Evolutionary conservation across 2,329 filamentous ascomycete genomes (phyloP), one percentile per base, ranked within the genome.

Genomic region (Epichloe sylvatica): DNA sequence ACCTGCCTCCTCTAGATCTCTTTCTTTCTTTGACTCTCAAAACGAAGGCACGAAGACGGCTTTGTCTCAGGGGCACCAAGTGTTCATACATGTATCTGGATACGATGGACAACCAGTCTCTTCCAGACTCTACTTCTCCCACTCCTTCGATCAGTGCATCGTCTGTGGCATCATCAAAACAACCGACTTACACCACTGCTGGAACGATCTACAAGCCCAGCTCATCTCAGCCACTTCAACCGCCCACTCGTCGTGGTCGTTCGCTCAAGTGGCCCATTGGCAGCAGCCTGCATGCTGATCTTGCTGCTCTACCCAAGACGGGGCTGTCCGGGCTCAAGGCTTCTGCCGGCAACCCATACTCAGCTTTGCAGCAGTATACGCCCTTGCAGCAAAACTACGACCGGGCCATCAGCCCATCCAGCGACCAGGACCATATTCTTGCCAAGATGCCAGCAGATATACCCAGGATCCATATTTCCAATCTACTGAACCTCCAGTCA

Each of bases 381-480:
- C 74, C 74, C 21, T 62, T 78, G 30, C 74, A 76, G 57, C 73
- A 78, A 54, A 77, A 77, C 55, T 70, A 70, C 56, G 73, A 77
- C 51, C 71, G 74, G 48, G 73, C 74, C 23, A 56, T 72, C 43
- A 75, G 67, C 49, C 74, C 72, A 2, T 45, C 56, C 35, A 53
- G 49, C 38, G 56, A 62, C 13, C 38, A 49, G 5, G 62, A 63
- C 13, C 57, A 64, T 44, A 41, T 54, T 38, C 49, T 53, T 21
- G 42, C 55, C 49, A 58, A 52, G 21, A 62, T 63, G 60, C 55
- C 62, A 25, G 50, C 57, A 8, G 54, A 57, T 19, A 46, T 58
- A 15, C 56, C 61, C 43, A 54, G 50, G 34, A 56, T n/a, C 56
- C 62, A 33, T 60, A 57, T 21, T 60, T 60, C 46, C 19, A 25